These are phyloP conservation scores for Triangularia verruculosa DNA, from an alignment of 2,329 filamentous ascomycete species.

Conservation along the genomic window DNA sequence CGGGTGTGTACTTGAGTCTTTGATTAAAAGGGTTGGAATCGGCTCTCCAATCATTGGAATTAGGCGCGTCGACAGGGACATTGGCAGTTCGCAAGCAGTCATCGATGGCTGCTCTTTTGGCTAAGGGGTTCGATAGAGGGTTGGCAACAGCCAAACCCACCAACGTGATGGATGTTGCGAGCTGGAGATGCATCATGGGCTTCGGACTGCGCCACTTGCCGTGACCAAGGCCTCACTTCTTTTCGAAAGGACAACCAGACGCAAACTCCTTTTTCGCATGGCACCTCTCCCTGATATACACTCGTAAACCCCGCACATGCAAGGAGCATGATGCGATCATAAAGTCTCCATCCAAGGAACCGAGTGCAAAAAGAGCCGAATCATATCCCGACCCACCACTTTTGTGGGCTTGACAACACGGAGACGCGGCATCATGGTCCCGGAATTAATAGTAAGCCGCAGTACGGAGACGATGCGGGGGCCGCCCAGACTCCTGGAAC, in stretches of 20 bases:
- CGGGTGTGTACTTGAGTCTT: conserved; percentile 36
- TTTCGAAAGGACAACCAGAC: not conserved
- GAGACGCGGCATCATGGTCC: conserved; percentile 20
- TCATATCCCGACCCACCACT: not conserved
- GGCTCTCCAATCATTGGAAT: conserved; percentile 26
- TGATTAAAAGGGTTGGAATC: conserved; percentile 32
- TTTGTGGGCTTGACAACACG: conserved; percentile 17
- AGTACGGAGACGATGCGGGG: not conserved
- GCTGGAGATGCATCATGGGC: conserved; percentile 17
- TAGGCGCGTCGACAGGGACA: conserved; percentile 27
- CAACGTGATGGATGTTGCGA: conserved; percentile 17
- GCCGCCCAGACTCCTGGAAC: not conserved
- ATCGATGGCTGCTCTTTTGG: conserved; percentile 29
- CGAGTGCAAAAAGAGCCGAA: not conserved
- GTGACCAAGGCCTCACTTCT: not conserved
- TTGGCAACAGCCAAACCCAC: conserved; percentile 27
- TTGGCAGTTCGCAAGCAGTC: conserved; percentile 29
- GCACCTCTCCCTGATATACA: not conserved
- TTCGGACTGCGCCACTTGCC: not conserved
- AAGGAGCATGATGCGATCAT: not conserved
- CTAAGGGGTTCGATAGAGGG: conserved; percentile 8
- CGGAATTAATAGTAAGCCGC: conserved; percentile 21
- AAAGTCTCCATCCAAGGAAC: not conserved
- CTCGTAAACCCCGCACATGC: not conserved
- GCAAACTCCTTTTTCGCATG: not conserved